Evolutionary conservation across 169 alveolate genomes (phyloP).

Genomic region (Neospora caninum): DNA sequence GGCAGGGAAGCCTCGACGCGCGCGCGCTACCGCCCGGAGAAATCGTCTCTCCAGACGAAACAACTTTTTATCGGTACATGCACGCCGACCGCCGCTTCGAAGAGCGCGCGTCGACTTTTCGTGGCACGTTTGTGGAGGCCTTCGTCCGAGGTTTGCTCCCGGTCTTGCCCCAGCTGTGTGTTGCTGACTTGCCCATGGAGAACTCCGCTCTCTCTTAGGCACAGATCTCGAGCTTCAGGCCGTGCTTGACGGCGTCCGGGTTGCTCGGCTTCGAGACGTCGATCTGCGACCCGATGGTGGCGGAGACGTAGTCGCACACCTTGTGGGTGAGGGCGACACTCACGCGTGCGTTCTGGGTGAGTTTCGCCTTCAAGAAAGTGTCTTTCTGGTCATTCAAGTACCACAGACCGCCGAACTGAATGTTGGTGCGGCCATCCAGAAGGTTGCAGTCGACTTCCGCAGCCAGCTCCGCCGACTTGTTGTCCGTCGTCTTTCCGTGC

Average conservation of each 20-base stretch:
- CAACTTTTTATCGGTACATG: no score
- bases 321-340: constrained; percentile 64
- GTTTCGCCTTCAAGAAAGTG: constrained; percentile 54
- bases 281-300: constrained; percentile 65
- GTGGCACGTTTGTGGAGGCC: no score
- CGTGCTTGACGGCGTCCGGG: constrained; percentile 55
- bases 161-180: no score
- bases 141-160: no score
- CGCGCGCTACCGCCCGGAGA: no score
- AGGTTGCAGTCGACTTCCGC: constrained; percentile 63
- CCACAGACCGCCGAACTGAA: constrained; percentile 66
- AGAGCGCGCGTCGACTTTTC: no score
- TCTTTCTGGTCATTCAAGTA: constrained; percentile 59
- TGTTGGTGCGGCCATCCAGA: constrained; percentile 44
- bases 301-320: constrained; percentile 52
- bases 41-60: no score
- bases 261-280: constrained; percentile 50
- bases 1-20: no score
- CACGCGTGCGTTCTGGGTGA: constrained; percentile 54
- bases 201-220: not conserved
- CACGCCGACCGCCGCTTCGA: no score
- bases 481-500: constrained; percentile 58
- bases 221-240: constrained; percentile 51
- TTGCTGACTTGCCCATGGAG: not conserved
- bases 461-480: constrained; percentile 49